Evolutionary conservation across 805 yeast genomes (phyloP), one percentile per base, ranked within the genome.

Genomic region (Yamadazyma nakazawae): DNA sequence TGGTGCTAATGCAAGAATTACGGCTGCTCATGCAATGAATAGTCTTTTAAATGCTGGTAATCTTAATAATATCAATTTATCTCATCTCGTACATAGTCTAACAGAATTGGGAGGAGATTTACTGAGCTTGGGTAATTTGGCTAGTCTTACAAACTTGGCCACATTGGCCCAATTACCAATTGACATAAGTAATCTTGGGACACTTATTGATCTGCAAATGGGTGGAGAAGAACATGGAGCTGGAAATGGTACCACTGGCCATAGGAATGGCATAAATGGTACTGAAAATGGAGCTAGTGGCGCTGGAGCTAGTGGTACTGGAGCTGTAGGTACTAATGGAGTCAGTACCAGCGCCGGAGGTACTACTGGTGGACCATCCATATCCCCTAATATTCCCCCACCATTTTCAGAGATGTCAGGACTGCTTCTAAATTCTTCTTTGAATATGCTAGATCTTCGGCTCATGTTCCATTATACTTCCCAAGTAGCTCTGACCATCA

Each of bases 381-480:
- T 47, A 2, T 48, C 55, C 12, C 47, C 51, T 25, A 53, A 53
- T 35, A 47, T 49, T 12, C 34, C 49, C 37, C 53, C 42, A 38
- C 42, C 51, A 37, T 41, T 47, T 41, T 41, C 52, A 40, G 48
- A 50, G 47, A 18, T 28, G n/a, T 53, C 55, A 2, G 32, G 32
- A 4, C 32, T 28, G 32, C 32, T 28, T 13, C 11, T 28, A 28
- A 49, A 45, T 30, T 42, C 46, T 11, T 10, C 37, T 16, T 67
- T 86, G 40, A 86, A 88, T 63, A 71, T 86, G 77, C 69, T 85
- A 28, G 97, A 92, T 63, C 69, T 92, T 50, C 77, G 85, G 55
- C 70, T 92, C 39, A 86, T 92, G 81, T 86, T 88, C 63, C 96
- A 91, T 65, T 92, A 90, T 63, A 84, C 91, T 6, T 80, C 89